Conservation (phyloP, 2,329 filamentous ascomycete genomes). For the Curvularia lunata region DNA sequence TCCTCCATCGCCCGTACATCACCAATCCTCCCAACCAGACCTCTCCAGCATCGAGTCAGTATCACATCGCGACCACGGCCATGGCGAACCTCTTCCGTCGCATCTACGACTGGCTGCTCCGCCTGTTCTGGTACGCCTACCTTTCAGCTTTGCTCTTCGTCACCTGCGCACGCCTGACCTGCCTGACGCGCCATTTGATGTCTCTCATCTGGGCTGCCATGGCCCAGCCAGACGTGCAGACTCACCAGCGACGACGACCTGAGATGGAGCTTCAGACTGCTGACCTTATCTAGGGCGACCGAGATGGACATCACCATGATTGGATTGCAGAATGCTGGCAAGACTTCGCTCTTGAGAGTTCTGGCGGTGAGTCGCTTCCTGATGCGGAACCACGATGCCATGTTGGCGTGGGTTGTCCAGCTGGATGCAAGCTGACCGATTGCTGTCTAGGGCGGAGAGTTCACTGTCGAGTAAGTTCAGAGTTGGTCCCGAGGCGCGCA, state of each 20-base stretch:
- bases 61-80: slow-evolving; percentile 23
- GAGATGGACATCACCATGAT: slow-evolving; percentile 99
- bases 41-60: slow-evolving; percentile 46
- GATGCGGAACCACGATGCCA: slow-evolving; percentile 42
- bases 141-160: slow-evolving; percentile 18
- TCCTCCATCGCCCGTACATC: slow-evolving; percentile 39
- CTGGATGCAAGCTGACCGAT: slow-evolving; percentile 37
- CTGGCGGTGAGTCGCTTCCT: slow-evolving; percentile 76
- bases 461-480: slow-evolving; percentile 92
- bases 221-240: slow-evolving; percentile 28
- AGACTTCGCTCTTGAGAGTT: slow-evolving; percentile 92
- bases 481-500: slow-evolving; percentile 33
- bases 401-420: slow-evolving; percentile 27
- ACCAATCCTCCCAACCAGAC: slow-evolving; percentile 33
- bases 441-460: slow-evolving; percentile 83
- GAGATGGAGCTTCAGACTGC: slow-evolving; percentile 29
- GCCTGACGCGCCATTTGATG: slow-evolving; percentile 42
- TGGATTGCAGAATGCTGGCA: slow-evolving; percentile 95
- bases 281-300: slow-evolving; percentile 72
- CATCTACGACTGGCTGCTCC: slow-evolving; percentile 97
- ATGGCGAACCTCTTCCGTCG: slow-evolving; percentile 94
- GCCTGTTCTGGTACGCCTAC: slow-evolving; percentile 86
- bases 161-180: slow-evolving; percentile 24
- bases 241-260: slow-evolving; percentile 13
- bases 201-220: slow-evolving; percentile 25